Percentiles rank a stretch among this genome's conserved stretches.
Conservation (phyloP, 1,284 basidiomycete genomes). For the Gomphus bonarii region DNA sequence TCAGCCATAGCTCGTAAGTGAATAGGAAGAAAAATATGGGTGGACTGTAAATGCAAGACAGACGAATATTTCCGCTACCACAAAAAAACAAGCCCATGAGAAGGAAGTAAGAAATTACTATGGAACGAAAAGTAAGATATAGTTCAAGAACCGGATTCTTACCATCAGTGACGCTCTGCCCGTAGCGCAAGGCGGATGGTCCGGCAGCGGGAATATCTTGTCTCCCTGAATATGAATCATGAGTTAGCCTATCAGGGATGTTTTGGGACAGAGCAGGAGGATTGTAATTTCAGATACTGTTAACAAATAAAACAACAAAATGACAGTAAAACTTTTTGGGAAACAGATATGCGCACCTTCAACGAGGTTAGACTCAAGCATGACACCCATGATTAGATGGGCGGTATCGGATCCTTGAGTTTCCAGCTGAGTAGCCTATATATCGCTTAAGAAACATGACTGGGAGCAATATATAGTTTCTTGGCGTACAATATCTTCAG, state of each 20-base stretch:
- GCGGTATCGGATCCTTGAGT: constrained; percentile 50
- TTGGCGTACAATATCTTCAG: constrained; percentile 65
- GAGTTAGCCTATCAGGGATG: neutral
- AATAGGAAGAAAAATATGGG: too few relatives aligned
- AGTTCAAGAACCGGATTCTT: neutral
- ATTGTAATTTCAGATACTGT: neutral
- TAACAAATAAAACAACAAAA: neutral
- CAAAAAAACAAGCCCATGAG: too few relatives aligned
- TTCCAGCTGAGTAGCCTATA: constrained; percentile 61
- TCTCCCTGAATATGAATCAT: constrained; percentile 33
- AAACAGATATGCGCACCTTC: constrained; percentile 34
- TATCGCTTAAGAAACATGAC: neutral
- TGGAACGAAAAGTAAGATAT: neutral
- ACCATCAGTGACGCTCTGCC: constrained; percentile 77
- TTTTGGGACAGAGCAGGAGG: neutral
- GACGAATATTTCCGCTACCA: too few relatives aligned
- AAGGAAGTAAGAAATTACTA: neutral
- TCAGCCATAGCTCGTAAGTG: neutral
- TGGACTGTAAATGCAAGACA: too few relatives aligned
- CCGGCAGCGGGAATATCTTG: constrained; percentile 81
- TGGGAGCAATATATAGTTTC: neutral
- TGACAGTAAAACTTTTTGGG: neutral
- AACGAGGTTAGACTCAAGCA: constrained; percentile 93
- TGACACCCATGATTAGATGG: constrained; percentile 84
- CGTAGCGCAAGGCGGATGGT: constrained; percentile 72